Base-by-base conservation (phyloP, 1,139 yeast species). In the Taphrina deformans region DNA sequence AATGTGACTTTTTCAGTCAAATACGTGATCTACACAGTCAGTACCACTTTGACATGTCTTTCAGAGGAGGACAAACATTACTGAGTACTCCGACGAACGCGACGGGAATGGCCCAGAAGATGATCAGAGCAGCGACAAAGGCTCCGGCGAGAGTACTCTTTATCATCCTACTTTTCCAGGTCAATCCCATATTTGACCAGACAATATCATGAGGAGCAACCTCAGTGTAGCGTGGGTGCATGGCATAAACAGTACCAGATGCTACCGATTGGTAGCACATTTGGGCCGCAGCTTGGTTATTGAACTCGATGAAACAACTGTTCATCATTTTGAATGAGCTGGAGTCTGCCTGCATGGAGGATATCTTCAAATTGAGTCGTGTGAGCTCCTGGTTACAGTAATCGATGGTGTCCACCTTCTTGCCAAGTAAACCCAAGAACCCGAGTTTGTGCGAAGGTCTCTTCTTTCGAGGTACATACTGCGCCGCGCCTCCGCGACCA, bases 61-160 rank as follows among this genome's bases (percentile, higher is more conserved):
- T 33, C 4, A 12, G n/a, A 16, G 12, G 23, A 14, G 9, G 23
- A 21, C 35, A 14, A 12, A 51, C 55, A 31, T 55, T 92, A 24
- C 98, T 91, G 70, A 93, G 83, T 73, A 87, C 80, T 86, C 98
- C 98, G 65, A 93, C 97, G 75, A 90, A 89, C 1, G 97, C 96
- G 62, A 92, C 97, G 18, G 98, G 98, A 72, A 91, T 81, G 67
- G 96, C 83, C 98, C 98, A 93, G 75, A 91, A 87, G 65, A 92
- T 82, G 69, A 90, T 83, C 73, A 87, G 75, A 3, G 75, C 77
- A 48, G 79, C 74, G 69, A 90, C 82, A 14, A 85, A 84, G 21
- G 86, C 80, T 62, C 79, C 72, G 0, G 96, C 88, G 23, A 55
- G 46, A 9, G 59, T 41, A 44, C 51, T 44, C 77, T 93, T 82